Base-by-base conservation (phyloP, 129 eudicot species). In the Saussurea involucrata region DNA sequence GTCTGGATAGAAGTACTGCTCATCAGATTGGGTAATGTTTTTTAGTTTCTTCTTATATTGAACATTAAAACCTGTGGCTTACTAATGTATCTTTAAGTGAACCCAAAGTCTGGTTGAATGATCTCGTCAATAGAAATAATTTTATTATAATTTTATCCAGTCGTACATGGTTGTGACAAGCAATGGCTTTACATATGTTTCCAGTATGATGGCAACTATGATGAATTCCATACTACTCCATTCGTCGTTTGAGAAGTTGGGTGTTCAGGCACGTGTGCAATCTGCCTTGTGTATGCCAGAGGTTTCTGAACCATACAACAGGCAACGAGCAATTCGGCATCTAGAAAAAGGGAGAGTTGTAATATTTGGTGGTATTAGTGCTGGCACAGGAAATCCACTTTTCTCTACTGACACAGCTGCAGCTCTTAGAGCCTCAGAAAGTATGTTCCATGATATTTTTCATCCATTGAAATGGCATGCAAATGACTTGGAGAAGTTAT, bases 121-220 rank as follows among this genome's bases (percentile, higher is more conserved):
- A 53, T n/a, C 22, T 53, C 21, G 5, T 53, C 21, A 53, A 53
- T 53, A 1, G 21, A n/a, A 53, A 53, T 53, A 17, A 17, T n/a
- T 49, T 53, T 53, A 53, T 9, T 53, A 17, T n/a, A 53, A 17
- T 17, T n/a, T 53, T 53, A 53, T 53, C 61, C 61, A n/a, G 21
- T 53, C 22, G 8, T n/a, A 53, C 9, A n/a, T 53, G 61, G 61
- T 53, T 3, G 8, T 34, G 11, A 77, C 78, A 20, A 81, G 66
- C 25, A 1, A 55, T 73, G 81, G 46, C 32, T 44, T 67, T 81
- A 24, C 10, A 24, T 17, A 27, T 78, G 29, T 49, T 76, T 58
- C 77, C 94, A 91, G 98, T 69, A 91, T 91, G 97, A 91, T 95
- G 98, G 97, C 98, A 40, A 91, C 96, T 36, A 82, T 91, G 82